A percentile compares a stretch with the other conserved stretches of the same genome.
Evolutionary conservation across 805 yeast genomes (phyloP).

Genomic region (Cyberlindnera lachancei): DNA sequence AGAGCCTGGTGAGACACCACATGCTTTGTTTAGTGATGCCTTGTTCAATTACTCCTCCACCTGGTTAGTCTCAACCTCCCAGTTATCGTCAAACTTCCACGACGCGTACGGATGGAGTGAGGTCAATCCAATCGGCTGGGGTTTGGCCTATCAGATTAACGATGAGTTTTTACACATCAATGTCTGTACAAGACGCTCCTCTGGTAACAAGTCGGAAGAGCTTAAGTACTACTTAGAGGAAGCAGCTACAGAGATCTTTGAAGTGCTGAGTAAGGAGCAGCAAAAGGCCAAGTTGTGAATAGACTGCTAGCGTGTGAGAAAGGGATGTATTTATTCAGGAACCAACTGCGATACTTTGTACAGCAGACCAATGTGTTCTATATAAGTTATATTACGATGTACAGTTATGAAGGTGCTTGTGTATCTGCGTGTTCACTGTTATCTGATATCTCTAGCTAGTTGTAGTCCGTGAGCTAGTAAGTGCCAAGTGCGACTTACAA

Average conservation of each 20-base stretch:
- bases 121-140: constrained; percentile 89
- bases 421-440: too few species aligned
- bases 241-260: constrained; percentile 77
- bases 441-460: too few species aligned
- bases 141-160: constrained; percentile 89
- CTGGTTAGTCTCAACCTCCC: constrained; percentile 88
- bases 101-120: constrained; percentile 96
- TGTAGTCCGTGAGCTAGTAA: too few species aligned
- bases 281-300: constrained; percentile 4
- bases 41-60: constrained; percentile 66
- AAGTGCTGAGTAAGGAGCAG: constrained; percentile 38
- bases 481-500: too few species aligned
- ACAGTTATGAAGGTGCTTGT: too few species aligned
- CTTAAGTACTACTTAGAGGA: constrained; percentile 63
- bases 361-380: too few species aligned
- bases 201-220: constrained; percentile 46
- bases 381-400: too few species aligned
- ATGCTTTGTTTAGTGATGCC: constrained; percentile 72
- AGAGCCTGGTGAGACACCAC: constrained; percentile 42
- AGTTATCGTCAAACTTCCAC: constrained; percentile 74
- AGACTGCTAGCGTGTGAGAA: too few species aligned
- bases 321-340: too few species aligned
- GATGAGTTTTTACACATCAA: constrained; percentile 80
- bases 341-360: too few species aligned
- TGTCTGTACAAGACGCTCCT: constrained; percentile 64